Base-by-base conservation (phyloP, 1,284 basidiomycete genomes). In the Moesziomyces sp. region DNA sequence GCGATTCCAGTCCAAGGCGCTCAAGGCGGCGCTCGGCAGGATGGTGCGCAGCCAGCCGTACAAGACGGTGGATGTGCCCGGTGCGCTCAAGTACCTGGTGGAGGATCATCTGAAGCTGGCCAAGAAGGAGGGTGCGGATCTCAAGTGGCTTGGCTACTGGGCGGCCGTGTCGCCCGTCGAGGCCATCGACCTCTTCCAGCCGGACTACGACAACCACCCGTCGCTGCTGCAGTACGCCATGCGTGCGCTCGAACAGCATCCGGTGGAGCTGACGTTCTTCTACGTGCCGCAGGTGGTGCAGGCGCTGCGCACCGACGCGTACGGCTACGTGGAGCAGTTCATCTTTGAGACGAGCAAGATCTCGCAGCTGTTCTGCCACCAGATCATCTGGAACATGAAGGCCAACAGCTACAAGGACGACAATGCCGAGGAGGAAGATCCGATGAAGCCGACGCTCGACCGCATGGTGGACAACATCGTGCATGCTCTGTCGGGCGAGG, bases 301-400 rank as follows among this genome's bases (percentile, higher is more conserved):
- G 84, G 94, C 94, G 3, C 87, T 99, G 19, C 89, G 91, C 21
- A 87, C 93, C 8, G 95, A 95, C 92, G 80, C 74, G 88, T 81
- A 59, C 46, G 80, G 94, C 49, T 99, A 99, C 85, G 94, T 99
- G 28, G 90, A 92, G 72, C 90, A 91, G 28, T 99, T 98, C 87
- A 94, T 99, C 80, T 95, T 95, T 76, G 94, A 98, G 86, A 97
- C 96, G 0, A 92, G 95, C 13, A 96, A 94, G 86, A 94, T 99
- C 69, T 98, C 95, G 5, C 96, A 97, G 85, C 86, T 95, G 11
- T 99, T 99, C 87, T 99, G 97, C 83, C 97, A 99, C 85, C 97
- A 99, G 86, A 99, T 99, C 71, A 94, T 99, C 74, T 99, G 97
- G 97, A 99, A 99, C 85, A 99, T 99, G 97, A 97, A 97, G 82